Base-by-base conservation (phyloP, 441 rosid genomes). In the Pelargonium australe region DNA sequence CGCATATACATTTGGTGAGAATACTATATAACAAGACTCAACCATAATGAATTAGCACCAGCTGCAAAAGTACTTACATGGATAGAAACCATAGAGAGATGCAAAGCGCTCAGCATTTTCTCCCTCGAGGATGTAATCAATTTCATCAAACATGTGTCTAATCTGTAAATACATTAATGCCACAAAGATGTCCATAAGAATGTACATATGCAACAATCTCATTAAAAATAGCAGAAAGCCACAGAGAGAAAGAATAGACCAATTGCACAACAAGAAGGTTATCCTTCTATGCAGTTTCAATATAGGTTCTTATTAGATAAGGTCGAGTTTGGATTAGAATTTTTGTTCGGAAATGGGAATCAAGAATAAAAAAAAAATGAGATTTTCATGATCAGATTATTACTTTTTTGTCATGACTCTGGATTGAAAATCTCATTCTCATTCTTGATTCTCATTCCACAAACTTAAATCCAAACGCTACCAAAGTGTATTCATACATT, bases 111-210 rank as follows among this genome's bases (percentile, higher is more conserved):
- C 99, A 64, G 99, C 99, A 86, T 90, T 95, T 86, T 84, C 81
- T 69, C 91, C 99, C 83, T 92, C 97, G 31, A 78, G 81, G 70
- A 95, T 58, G 68, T 95, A 95, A 82, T 95, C 97, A 69, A 90
- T 95, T 83, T 95, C 99, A 61, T 91, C 97, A 78, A 95, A 95
- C 99, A 95, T 95, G 86, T 92, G 98, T 76, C 98, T 87, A 68
- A 95, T 96, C 99, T 92, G 88, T 84, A 78, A 80, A 86, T 78
- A 75, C 70, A 82, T 84, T 81, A 84, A 72, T 81, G 75, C 80
- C 80, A 82, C 80, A 77, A 80, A 76, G 78, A 82, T 31, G 64
- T 76, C 81, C 67, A 76, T 78, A 63, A 84, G 87, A 69, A 81
- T 76, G 79, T 63, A 79, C 58, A 68, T 37, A 13, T 8, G n/a